These are phyloP conservation scores for Blastobotrys petasosporus DNA, from an alignment of 1,139 yeast genomes.

Conservation along the genomic window DNA sequence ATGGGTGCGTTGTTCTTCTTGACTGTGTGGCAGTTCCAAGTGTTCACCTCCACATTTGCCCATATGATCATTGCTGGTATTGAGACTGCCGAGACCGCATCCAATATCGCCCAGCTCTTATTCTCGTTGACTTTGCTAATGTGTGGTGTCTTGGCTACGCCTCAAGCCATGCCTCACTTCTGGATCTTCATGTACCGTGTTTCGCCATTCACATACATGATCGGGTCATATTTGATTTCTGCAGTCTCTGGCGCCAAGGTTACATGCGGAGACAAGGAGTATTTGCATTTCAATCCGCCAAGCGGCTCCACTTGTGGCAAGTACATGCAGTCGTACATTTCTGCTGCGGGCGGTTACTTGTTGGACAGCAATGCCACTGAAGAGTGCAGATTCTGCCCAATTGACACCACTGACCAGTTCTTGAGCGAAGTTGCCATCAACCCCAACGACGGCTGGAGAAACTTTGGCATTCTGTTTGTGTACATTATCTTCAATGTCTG, in stretches of 20 bases:
- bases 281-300: conserved; percentile 52
- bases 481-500: conserved; percentile 47
- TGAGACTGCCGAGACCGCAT: conserved; percentile 66
- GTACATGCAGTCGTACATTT: conserved; percentile 41
- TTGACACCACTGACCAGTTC: conserved; percentile 48
- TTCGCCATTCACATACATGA: conserved; percentile 63
- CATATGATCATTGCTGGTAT: conserved; percentile 57
- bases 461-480: conserved; percentile 51
- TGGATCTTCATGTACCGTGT: conserved; percentile 65
- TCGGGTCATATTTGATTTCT: conserved; percentile 50
- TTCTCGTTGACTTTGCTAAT: conserved; percentile 66
- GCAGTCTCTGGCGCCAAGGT: conserved; percentile 54
- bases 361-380: conserved; percentile 46
- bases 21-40: conserved; percentile 47
- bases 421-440: conserved; percentile 41
- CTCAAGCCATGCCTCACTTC: conserved; percentile 54
- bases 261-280: conserved; percentile 48
- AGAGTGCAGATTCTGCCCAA: conserved; percentile 56
- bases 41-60: conserved; percentile 60
- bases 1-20: conserved; percentile 71
- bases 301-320: conserved; percentile 53
- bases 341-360: conserved; percentile 46
- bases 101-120: conserved; percentile 55
- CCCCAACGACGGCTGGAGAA: conserved; percentile 51
- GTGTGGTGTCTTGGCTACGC: conserved; percentile 75